These are phyloP conservation scores for Glomus cerebriforme DNA, from an alignment of 192 early-diverging fungal genomes.

Conservation along the genomic window DNA sequence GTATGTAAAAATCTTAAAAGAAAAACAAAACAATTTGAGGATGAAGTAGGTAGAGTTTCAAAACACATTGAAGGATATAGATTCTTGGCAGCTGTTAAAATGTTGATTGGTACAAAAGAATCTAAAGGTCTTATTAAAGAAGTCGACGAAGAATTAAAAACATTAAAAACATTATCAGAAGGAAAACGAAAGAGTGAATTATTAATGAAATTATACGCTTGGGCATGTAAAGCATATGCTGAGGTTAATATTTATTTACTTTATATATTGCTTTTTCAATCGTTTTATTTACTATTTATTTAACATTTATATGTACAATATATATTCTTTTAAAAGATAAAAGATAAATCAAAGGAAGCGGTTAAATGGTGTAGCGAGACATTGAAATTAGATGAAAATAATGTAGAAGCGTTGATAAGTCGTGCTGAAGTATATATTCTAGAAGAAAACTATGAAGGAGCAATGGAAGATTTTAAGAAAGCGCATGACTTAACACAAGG, in stretches of 20 bases:
- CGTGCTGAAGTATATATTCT: slow-evolving; percentile 71
- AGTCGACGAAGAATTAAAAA: slow-evolving; percentile 42
- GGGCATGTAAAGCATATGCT: slow-evolving; percentile 63
- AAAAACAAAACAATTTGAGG: slow-evolving; percentile 73
- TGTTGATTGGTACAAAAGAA: slow-evolving; percentile 51
- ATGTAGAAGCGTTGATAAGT: slow-evolving; percentile 72
- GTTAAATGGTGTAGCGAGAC: slow-evolving; percentile 70
- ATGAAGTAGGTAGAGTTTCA: slow-evolving; percentile 64
- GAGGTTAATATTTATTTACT: slow-evolving; percentile 41
- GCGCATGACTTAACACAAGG: slow-evolving; percentile 65
- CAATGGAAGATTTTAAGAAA: slow-evolving; percentile 68
- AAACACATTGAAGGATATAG: slow-evolving; percentile 54
- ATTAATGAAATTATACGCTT: slow-evolving; percentile 47
- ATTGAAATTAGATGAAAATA: slow-evolving; percentile 68
- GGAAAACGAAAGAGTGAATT: slow-evolving; percentile 44
- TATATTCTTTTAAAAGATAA: slow-evolving; percentile 43
- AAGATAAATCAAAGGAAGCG: slow-evolving; percentile 49
- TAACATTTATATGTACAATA: neutral
- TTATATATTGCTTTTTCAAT: too few species aligned
- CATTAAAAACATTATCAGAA: slow-evolving; percentile 38
- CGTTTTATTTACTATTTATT: neutral
- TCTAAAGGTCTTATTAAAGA: slow-evolving; percentile 36
- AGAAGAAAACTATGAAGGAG: slow-evolving; percentile 76
- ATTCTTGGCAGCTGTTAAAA: slow-evolving; percentile 60
- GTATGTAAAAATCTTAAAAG: slow-evolving; percentile 77